Conservation (phyloP, 2,329 filamentous ascomycete genomes). For the Aspergillus felis region DNA sequence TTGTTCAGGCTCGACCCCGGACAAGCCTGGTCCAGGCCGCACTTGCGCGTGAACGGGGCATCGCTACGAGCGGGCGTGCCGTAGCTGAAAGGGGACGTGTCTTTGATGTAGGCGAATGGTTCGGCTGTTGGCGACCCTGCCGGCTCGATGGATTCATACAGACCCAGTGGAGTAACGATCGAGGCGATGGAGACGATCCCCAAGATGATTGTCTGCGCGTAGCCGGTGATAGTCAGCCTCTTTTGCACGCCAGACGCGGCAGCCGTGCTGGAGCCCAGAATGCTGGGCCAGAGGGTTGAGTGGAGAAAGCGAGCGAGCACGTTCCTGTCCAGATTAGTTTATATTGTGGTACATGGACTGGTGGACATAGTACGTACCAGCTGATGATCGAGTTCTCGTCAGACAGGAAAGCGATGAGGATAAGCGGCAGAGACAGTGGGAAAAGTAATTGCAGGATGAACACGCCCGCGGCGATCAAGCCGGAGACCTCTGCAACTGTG, state of each 20-base stretch:
- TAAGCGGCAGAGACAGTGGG: constrained; percentile 34
- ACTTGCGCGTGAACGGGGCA: constrained; percentile 31
- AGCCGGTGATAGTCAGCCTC: constrained; percentile 21
- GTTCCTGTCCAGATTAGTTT: constrained; percentile 24
- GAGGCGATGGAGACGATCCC: constrained; percentile 39
- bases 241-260: constrained; percentile 29
- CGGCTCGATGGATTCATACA: constrained; percentile 39
- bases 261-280: constrained; percentile 39
- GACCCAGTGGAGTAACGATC: constrained; percentile 46
- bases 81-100: constrained; percentile 35
- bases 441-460: constrained; percentile 36
- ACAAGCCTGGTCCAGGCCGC: constrained; percentile 21
- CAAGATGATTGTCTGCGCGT: constrained; percentile 24
- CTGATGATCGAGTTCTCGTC: constrained; percentile 38
- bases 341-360: not conserved
- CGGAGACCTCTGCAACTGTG: constrained; percentile 39
- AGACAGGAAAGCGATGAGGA: constrained; percentile 34
- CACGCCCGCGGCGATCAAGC: constrained; percentile 38
- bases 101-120: constrained; percentile 38
- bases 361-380: constrained; percentile 25
- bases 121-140: constrained; percentile 8
- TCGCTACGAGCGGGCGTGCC: constrained; percentile 37
- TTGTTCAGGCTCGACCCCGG: constrained; percentile 17
- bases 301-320: constrained; percentile 37
- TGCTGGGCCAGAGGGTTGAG: constrained; percentile 40